Conservation (phyloP, 2,329 filamentous ascomycete genomes). For the Sordariomycetes sp. region DNA sequence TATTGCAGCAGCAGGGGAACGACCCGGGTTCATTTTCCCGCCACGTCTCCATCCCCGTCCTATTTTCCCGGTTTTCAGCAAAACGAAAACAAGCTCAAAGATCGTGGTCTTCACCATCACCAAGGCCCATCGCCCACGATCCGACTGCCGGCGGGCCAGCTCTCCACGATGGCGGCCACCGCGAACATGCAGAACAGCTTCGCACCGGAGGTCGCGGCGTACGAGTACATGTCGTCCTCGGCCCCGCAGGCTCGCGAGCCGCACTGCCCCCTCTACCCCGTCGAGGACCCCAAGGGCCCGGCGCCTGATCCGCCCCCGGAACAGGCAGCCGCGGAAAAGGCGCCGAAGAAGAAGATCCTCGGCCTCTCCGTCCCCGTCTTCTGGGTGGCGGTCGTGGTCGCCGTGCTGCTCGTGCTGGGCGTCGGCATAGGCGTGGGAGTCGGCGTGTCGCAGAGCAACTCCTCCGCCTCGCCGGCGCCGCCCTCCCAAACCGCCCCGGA, state of each 20-base stretch:
- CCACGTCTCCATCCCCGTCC: too few relatives aligned
- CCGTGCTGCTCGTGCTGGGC: neutral
- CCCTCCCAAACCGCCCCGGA: neutral
- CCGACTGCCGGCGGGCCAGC: too few relatives aligned
- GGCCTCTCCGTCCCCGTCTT: neutral
- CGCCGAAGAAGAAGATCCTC: neutral
- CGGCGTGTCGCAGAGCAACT: neutral
- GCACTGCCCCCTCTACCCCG: neutral
- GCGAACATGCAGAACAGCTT: slow-evolving; percentile 4
- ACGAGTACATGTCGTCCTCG: neutral
- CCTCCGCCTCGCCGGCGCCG: neutral
- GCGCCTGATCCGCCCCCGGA: neutral
- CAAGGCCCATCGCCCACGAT: too few relatives aligned
- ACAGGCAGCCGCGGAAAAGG: neutral
- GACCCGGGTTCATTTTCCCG: too few relatives aligned
- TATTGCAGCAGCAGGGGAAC: too few relatives aligned
- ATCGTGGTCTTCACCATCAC: too few relatives aligned
- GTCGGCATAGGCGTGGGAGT: slow-evolving; percentile 2
- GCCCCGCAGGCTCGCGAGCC: neutral
- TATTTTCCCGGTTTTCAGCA: too few relatives aligned
- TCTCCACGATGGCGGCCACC: neutral
- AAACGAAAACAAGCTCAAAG: too few relatives aligned
- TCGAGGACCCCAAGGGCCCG: neutral
- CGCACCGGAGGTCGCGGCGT: neutral
- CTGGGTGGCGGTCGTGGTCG: neutral